These are phyloP conservation scores for Globisporangium echinulatum DNA, from an alignment of 352 stramenopile species.

Conservation along the genomic window DNA sequence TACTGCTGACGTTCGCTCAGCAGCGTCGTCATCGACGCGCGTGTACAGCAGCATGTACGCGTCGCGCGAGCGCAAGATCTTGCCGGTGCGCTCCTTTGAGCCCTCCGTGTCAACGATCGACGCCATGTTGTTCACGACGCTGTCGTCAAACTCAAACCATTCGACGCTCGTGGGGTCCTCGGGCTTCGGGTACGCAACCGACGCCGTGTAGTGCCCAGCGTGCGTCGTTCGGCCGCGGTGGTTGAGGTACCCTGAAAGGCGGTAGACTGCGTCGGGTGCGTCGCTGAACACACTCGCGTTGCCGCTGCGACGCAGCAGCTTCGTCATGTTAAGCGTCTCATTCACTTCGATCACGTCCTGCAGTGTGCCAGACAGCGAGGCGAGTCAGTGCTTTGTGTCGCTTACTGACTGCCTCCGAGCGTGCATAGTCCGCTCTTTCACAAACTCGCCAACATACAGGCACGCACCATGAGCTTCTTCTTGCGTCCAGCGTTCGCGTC, in stretches of 20 bases:
- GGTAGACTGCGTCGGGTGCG: slow-evolving; percentile 44
- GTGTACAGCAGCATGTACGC: slow-evolving; percentile 87
- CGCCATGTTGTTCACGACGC: slow-evolving; percentile 47
- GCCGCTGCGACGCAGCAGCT: slow-evolving; percentile 43
- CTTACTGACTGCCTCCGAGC: no score
- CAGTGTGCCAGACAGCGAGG: not conserved
- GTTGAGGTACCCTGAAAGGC: slow-evolving; percentile 71
- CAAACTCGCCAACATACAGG: no score
- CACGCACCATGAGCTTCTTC: slow-evolving; percentile 78
- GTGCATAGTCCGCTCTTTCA: no score
- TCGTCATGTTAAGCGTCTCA: slow-evolving; percentile 71
- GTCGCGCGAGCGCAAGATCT: slow-evolving; percentile 66
- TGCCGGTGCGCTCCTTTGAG: slow-evolving; percentile 37
- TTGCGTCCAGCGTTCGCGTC: slow-evolving; percentile 63
- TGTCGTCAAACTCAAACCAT: slow-evolving; percentile 86
- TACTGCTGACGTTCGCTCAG: not conserved
- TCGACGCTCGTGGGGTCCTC: slow-evolving; percentile 17
- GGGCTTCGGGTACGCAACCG: slow-evolving; percentile 47
- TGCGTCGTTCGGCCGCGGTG: slow-evolving; percentile 79
- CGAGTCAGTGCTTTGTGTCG: no score
- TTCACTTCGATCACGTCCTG: slow-evolving; percentile 83
- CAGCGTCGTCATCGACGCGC: slow-evolving; percentile 28
- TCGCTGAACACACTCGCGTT: slow-evolving; percentile 32
- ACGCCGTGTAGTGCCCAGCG: slow-evolving; percentile 83
- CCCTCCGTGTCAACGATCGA: slow-evolving; percentile 28